Base-by-base conservation (phyloP, 176 grass and related monocot species). In the Poa pratensis region DNA sequence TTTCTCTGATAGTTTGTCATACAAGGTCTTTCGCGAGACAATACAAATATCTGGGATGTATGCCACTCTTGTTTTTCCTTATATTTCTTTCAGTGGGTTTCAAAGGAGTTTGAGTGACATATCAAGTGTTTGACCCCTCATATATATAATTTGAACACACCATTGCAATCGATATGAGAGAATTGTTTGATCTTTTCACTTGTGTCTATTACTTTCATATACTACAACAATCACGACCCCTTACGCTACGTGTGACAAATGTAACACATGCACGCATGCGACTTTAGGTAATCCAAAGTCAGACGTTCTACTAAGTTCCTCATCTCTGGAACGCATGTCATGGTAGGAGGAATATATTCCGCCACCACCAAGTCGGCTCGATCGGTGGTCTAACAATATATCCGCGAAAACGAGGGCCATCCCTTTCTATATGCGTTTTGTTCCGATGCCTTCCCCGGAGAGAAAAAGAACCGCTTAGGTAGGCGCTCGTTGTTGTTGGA, bases 361-460 rank as follows among this genome's bases (percentile, higher is more conserved):
- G 75, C 68, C 89, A 69, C 89, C 80, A 90, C 84, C 75, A 15
- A 77, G 83, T 55, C 69, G 15, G 53, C 83, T 54, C 83, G 68
- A 2, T n/a, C 19, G 35, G 35, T 42, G 67, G 71, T 15, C 75
- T 39, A 75, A 7, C 27, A 75, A 75, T 39, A 9, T 82, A 59
- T 83, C 89, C 74, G 57, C 84, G 89, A 86, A 83, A 90, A 90
- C 75, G 75, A 87, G 89, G 89, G 82, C 89, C 84, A 74, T 19
- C 75, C 89, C 89, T 87, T 90, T 65, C 28, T 87, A 49, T 45
- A 40, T 34, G 51, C 54, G 62, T 45, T 32, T 17, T 42, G 88
- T 85, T 52, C 62, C 4, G 88, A 78, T 86, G 88, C 88, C 65
- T 83, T 84, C 59, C 67, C 27, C 24, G 3, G 59, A 87, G 59